Evolutionary conservation across 495 filamentous ascomycete genomes (phyloP).

Genomic region (Podospora bellae-mahoneyi): DNA sequence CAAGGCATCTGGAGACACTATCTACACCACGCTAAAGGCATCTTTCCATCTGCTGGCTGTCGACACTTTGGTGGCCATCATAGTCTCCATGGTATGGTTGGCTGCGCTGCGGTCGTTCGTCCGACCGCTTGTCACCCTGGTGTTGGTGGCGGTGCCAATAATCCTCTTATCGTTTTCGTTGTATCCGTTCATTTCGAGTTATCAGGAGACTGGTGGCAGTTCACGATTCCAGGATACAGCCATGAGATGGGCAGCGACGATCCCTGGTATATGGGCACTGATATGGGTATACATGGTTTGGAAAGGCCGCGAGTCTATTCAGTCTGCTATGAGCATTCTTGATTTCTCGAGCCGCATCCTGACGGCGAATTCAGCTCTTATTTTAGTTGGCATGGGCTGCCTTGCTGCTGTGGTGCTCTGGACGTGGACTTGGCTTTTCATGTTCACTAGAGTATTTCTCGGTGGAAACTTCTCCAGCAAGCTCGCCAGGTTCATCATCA

Average conservation of each 20-base stretch:
- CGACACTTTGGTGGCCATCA: slow-evolving; percentile 84
- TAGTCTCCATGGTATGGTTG: slow-evolving; percentile 88
- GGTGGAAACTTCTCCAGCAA: slow-evolving; percentile 68
- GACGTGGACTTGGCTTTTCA: slow-evolving; percentile 94
- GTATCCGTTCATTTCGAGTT: slow-evolving; percentile 89
- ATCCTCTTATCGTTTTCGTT: slow-evolving; percentile 83
- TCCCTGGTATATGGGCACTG: slow-evolving; percentile 69
- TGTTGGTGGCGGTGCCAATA: slow-evolving; percentile 78
- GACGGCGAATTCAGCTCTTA: slow-evolving; percentile 74
- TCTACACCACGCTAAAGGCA: slow-evolving; percentile 81
- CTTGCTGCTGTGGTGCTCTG: slow-evolving; percentile 74
- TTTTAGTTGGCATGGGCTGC: slow-evolving; percentile 76
- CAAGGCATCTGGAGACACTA: slow-evolving; percentile 69
- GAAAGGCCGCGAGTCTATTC: slow-evolving; percentile 72
- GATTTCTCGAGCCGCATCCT: slow-evolving; percentile 89
- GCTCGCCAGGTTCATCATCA: slow-evolving; percentile 67
- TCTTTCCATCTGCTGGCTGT: slow-evolving; percentile 87
- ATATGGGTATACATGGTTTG: slow-evolving; percentile 80
- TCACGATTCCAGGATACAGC: slow-evolving; percentile 74
- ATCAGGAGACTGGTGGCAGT: slow-evolving; percentile 66
- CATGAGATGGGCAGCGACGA: slow-evolving; percentile 82
- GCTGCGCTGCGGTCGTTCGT: slow-evolving; percentile 82
- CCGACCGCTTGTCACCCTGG: slow-evolving; percentile 69
- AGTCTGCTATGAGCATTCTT: slow-evolving; percentile 77
- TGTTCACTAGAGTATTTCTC: slow-evolving; percentile 94